A percentile compares a stretch with the other conserved stretches of the same genome.
Conservation (phyloP, 2,329 filamentous ascomycete species). For the Talaromyces rugulosus region DNA sequence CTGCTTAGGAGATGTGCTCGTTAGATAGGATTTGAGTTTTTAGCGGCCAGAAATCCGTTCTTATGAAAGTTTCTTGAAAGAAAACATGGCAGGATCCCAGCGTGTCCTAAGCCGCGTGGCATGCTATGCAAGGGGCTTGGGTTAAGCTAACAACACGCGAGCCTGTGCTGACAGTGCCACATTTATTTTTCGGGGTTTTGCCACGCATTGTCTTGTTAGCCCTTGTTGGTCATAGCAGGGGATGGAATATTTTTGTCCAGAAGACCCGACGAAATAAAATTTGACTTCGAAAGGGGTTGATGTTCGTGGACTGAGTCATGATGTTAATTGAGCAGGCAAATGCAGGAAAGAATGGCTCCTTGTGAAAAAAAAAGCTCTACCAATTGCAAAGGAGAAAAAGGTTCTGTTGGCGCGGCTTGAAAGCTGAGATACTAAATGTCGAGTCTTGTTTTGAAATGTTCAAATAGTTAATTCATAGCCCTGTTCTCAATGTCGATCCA, state of each 20-base stretch:
- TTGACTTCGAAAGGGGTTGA: neutral
- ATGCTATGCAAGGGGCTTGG: neutral
- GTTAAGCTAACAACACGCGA: neutral
- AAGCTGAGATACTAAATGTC: neutral
- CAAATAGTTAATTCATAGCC: neutral
- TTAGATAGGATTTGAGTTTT: slow-evolving; percentile 1
- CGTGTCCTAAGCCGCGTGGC: neutral
- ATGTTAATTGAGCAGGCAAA: neutral
- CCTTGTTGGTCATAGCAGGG: neutral
- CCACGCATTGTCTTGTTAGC: neutral
- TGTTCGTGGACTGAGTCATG: neutral
- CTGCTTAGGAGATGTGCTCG: neutral
- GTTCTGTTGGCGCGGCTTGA: neutral
- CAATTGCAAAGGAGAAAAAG: neutral
- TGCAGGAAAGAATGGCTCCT: neutral
- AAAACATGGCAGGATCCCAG: neutral
- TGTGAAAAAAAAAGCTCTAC: neutral
- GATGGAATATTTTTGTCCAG: neutral
- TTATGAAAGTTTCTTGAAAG: neutral
- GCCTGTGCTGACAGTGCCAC: neutral
- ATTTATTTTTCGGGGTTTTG: neutral
- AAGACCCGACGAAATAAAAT: neutral
- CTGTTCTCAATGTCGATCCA: neutral
- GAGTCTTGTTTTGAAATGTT: neutral
- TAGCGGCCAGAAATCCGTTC: neutral